Conservation (phyloP, 768 basidiomycete genomes). For the Macrolepiota fuliginosa region DNA sequence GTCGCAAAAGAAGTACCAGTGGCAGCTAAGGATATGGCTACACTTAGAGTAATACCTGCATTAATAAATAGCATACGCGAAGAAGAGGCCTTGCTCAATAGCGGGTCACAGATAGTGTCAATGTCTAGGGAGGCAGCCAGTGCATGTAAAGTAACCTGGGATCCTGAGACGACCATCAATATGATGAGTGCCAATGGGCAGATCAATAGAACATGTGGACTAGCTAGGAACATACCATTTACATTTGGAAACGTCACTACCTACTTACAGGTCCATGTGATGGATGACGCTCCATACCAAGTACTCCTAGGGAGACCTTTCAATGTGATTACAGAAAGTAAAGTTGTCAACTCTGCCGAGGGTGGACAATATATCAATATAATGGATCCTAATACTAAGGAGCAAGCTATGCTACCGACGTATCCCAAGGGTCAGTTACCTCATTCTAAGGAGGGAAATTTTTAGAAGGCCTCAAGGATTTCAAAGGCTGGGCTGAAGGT, state of each 20-base stretch:
- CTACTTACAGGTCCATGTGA: slow-evolving; percentile 27
- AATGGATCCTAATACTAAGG: slow-evolving; percentile 22
- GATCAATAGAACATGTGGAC: slow-evolving; percentile 15
- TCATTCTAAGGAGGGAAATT: neutral
- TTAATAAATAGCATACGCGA: too few relatives aligned
- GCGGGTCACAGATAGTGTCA: slow-evolving; percentile 26
- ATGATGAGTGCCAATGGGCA: slow-evolving; percentile 22
- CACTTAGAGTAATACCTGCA: too few relatives aligned
- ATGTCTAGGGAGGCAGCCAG: slow-evolving; percentile 18
- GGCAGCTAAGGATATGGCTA: slow-evolving; percentile 10
- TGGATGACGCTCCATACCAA: slow-evolving; percentile 21
- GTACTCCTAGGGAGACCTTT: slow-evolving; percentile 29
- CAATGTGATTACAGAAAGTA: slow-evolving; percentile 19
- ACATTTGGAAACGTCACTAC: slow-evolving; percentile 18
- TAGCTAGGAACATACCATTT: slow-evolving; percentile 20
- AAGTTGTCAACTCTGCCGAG: too few relatives aligned
- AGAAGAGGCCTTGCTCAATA: neutral
- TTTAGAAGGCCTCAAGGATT: slow-evolving; percentile 15
- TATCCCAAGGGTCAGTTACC: slow-evolving; percentile 2
- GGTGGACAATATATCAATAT: neutral
- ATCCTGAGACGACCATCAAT: slow-evolving; percentile 18
- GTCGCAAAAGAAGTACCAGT: neutral
- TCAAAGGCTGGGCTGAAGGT: slow-evolving; percentile 2
- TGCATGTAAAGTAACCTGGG: slow-evolving; percentile 12
- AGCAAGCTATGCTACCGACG: slow-evolving; percentile 8